Conservation (phyloP, 2,329 filamentous ascomycete genomes). For the Trichophyton benhamiae region DNA sequence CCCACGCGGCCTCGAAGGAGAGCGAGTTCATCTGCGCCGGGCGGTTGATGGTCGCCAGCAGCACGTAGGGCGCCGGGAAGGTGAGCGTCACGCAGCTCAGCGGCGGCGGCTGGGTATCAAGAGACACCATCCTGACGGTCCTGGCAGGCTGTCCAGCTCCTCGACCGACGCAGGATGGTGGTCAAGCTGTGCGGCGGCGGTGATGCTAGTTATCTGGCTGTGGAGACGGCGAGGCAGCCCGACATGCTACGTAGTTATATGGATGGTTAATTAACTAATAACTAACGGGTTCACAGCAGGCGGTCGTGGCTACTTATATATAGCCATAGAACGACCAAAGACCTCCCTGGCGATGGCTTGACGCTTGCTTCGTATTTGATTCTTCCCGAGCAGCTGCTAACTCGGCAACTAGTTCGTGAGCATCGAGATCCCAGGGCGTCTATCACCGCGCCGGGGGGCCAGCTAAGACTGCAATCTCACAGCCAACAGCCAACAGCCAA, state of each 20-base stretch:
- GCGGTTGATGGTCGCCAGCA: conserved; percentile 35
- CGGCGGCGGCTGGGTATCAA: conserved; percentile 9
- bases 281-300: neutral
- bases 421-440: too few species aligned
- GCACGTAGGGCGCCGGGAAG: conserved; percentile 32
- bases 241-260: neutral
- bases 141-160: too few species aligned
- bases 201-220: too few species aligned
- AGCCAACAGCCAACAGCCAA: too few species aligned
- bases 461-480: too few species aligned
- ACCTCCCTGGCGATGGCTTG: neutral
- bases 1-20: conserved; percentile 26
- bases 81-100: conserved; percentile 11
- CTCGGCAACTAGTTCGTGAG: too few species aligned
- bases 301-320: neutral
- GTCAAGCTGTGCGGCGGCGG: too few species aligned
- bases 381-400: neutral
- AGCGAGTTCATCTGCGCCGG: conserved; percentile 31
- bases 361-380: neutral
- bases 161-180: too few species aligned
- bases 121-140: conserved; percentile 5
- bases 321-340: neutral
- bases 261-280: too few species aligned
- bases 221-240: neutral
- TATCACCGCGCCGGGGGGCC: too few species aligned